Evolutionary conservation across 805 yeast genomes (phyloP).

Genomic region (Barnettozyma sp.): DNA sequence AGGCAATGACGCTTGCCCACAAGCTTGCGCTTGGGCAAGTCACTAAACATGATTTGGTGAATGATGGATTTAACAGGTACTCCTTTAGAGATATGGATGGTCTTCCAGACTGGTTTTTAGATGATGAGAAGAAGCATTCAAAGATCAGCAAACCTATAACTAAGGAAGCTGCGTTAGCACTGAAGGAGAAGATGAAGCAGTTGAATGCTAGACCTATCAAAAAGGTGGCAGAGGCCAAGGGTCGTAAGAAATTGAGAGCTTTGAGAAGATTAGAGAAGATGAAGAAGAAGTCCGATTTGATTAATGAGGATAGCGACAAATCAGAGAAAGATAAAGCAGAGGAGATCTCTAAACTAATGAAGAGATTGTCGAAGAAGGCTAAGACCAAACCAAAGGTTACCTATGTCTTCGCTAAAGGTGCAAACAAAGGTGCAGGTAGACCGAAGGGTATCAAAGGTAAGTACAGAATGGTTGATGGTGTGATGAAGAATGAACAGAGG

Average conservation of each 20-base stretch:
- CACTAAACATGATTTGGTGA: slow-evolving; percentile 76
- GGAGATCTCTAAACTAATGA: slow-evolving; percentile 82
- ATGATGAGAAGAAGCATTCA: slow-evolving; percentile 84
- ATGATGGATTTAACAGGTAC: slow-evolving; percentile 88
- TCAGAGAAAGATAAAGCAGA: slow-evolving; percentile 93
- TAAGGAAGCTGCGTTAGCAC: slow-evolving; percentile 81
- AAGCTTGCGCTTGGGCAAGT: slow-evolving; percentile 86
- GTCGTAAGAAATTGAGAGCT: slow-evolving; percentile 93
- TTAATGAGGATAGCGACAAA: slow-evolving; percentile 80
- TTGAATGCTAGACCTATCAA: slow-evolving; percentile 96
- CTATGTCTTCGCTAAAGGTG: slow-evolving; percentile 81
- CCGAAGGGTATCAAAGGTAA: slow-evolving; percentile 96
- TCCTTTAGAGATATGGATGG: slow-evolving; percentile 89
- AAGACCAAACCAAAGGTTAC: slow-evolving; percentile 74
- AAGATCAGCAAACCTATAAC: slow-evolving; percentile 88
- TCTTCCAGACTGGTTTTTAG: slow-evolving; percentile 94
- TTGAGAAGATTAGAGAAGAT: slow-evolving; percentile 77
- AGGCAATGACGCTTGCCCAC: slow-evolving; percentile 97
- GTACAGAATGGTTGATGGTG: slow-evolving; percentile 99
- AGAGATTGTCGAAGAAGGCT: slow-evolving; percentile 67
- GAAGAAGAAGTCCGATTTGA: slow-evolving; percentile 86
- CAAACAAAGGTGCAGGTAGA: slow-evolving; percentile 86
- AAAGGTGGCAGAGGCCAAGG: slow-evolving; percentile 97
- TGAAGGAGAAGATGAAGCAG: slow-evolving; percentile 68
- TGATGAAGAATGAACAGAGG: slow-evolving; percentile 93